Conservation (phyloP, 345 rosid species). For the Erucastrum elatum region DNA sequence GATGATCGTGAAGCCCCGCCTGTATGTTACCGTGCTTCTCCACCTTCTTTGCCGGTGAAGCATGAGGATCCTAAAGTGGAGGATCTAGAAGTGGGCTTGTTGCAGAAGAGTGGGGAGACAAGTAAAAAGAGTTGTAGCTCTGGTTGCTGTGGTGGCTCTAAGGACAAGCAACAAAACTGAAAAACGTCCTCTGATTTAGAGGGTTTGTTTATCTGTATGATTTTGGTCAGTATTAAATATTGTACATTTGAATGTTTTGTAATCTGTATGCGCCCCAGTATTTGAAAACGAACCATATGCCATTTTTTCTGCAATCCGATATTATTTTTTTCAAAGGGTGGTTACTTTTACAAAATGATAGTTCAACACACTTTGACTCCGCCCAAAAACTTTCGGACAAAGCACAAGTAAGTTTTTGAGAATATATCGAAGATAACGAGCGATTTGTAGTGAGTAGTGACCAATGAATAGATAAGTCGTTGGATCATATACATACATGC, state of each 20-base stretch:
- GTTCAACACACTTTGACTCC: too few species aligned
- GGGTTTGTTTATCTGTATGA: neutral
- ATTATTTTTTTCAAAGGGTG: too few species aligned
- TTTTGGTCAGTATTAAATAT: neutral
- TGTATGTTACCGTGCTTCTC: slow-evolving; percentile 28
- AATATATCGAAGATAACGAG: too few species aligned
- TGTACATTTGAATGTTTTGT: neutral
- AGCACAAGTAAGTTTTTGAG: too few species aligned
- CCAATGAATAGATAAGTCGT: too few species aligned
- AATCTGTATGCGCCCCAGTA: neutral
- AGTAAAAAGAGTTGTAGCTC: slow-evolving; percentile 26
- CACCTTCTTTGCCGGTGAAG: slow-evolving; percentile 7
- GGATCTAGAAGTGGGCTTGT: slow-evolving; percentile 33
- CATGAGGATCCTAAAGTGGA: slow-evolving; percentile 8
- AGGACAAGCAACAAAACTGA: slow-evolving; percentile 9
- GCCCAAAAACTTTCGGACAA: too few species aligned
- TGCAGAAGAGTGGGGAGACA: slow-evolving; percentile 25
- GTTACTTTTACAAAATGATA: too few species aligned
- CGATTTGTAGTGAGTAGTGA: too few species aligned
- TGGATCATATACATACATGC: too few species aligned
- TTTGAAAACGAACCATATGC: neutral
- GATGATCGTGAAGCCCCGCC: slow-evolving; percentile 12
- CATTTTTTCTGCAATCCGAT: too few species aligned
- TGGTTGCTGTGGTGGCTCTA: slow-evolving; percentile 6
- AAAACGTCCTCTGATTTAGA: neutral